phyloP scores from a whole-genome alignment of 108 stramenopile genomes.

The Skeletonema menzelii region DNA sequence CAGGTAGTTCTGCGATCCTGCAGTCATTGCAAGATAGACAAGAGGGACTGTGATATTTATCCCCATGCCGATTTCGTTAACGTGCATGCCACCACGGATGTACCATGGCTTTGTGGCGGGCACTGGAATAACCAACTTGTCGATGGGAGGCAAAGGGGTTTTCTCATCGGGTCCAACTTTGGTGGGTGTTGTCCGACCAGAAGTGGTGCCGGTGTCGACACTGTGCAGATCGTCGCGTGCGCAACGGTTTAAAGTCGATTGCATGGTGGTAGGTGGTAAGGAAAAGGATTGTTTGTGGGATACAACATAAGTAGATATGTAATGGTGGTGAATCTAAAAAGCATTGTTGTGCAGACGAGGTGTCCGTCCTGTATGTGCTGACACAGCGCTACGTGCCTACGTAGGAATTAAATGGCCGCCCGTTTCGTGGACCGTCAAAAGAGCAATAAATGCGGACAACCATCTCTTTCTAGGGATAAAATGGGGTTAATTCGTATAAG shows the following conservation, averaged over 20 bases:
- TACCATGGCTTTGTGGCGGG: constrained; percentile 45
- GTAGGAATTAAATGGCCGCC: too few relatives aligned
- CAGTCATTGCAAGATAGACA: constrained; percentile 23
- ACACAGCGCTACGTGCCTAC: too few relatives aligned
- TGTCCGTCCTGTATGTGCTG: too few relatives aligned
- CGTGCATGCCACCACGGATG: constrained; percentile 49
- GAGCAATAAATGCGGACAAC: too few relatives aligned
- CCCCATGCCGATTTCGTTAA: constrained; percentile 53
- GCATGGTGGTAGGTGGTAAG: neutral
- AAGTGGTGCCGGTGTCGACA: neutral
- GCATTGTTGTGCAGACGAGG: too few relatives aligned
- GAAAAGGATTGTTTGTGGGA: too few relatives aligned
- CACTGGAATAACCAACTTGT: neutral
- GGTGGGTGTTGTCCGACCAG: neutral
- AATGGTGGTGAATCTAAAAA: too few relatives aligned
- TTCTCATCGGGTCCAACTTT: neutral
- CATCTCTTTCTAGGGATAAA: too few relatives aligned
- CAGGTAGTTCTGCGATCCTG: neutral
- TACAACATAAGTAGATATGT: too few relatives aligned
- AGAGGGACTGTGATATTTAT: constrained; percentile 42
- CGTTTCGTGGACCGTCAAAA: too few relatives aligned
- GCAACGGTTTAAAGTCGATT: neutral
- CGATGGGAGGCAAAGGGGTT: neutral
- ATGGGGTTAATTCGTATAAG: too few relatives aligned
- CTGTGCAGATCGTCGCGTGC: neutral